Base-by-base conservation (phyloP, 192 early-diverging fungal genomes). In the Pilobolus umbonatus region DNA sequence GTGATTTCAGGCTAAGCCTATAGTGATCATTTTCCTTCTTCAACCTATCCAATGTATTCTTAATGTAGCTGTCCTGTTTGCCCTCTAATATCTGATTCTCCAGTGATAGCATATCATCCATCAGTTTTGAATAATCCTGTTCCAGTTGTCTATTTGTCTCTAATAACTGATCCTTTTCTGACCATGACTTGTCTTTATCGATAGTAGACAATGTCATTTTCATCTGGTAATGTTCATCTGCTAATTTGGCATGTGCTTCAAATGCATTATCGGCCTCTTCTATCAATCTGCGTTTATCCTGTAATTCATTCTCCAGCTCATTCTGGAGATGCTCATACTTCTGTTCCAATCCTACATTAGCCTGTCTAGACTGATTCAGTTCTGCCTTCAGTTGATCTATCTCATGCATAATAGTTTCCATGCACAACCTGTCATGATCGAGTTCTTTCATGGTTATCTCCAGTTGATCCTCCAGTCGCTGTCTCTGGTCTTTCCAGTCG, bases 141-240 rank as follows among this genome's bases (percentile, higher is more conserved):
- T 91, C 89, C n/a, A 88, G 74, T 62, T 81, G 80, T 39, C 80
- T 75, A 48, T 85, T 79, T n/a, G 82, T 77, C 26, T 83, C 79
- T 47, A 75, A 43, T 9, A 87, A 66, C 29, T 79, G 73, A 12
- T 80, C 75, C 17, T 73, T 72, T 26, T 85, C 78, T 22, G 68
- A 55, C 56, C 74, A 68, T 15, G 79, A 51, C 45, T 72, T 71
- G 29, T 75, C 72, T 10, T 50, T 57, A 53, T 65, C 64, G 4
- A 59, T 53, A 21, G 28, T 40, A 10, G 39, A 38, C 4, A 12
- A 22, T 6, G 56, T 22, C 15, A 65, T 19, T 15, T 59, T 65
- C 30, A 65, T 49, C 32, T 65, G 55, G 11, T 65, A 57, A 29
- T 52, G 34, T 7, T 65, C 64, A 44, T 65, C 64, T 36, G 58